These are phyloP conservation scores for Fusarium sp. DNA, from an alignment of 2,329 filamentous ascomycete species.

Conservation along the genomic window DNA sequence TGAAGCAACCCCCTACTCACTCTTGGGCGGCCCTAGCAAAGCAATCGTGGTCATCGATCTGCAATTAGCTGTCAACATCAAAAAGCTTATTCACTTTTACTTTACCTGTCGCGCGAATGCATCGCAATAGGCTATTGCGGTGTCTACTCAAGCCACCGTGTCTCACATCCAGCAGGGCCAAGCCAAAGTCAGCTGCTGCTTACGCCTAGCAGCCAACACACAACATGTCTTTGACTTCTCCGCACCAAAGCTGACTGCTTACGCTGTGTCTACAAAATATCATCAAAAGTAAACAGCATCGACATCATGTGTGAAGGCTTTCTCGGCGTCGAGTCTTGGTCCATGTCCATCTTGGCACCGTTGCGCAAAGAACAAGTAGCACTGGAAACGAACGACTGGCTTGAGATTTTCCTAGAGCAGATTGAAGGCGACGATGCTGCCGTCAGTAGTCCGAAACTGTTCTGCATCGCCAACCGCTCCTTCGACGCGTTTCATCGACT, in stretches of 20 bases:
- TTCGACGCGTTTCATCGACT: background rate
- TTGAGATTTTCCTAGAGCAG: background rate
- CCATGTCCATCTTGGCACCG: background rate
- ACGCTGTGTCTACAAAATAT: background rate
- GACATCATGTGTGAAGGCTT: background rate
- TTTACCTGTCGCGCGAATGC: background rate
- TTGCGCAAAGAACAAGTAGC: background rate
- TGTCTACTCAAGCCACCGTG: background rate
- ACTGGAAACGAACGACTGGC: background rate
- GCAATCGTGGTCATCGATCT: background rate
- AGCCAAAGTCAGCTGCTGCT: background rate
- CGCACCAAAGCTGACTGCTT: background rate
- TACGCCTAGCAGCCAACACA: background rate
- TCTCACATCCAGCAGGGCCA: background rate
- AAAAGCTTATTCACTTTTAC: background rate
- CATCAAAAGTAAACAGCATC: background rate
- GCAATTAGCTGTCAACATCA: background rate
- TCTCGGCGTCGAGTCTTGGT: background rate
- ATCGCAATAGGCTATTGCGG: background rate
- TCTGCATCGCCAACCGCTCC: background rate
- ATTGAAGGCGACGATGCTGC: background rate
- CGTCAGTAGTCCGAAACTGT: background rate
- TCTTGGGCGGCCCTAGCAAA: background rate
- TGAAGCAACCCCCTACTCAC: background rate
- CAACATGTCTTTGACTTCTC: background rate